Evolutionary conservation across 2,329 filamentous ascomycete species (phyloP).

Genomic region (Boeremia exigua): DNA sequence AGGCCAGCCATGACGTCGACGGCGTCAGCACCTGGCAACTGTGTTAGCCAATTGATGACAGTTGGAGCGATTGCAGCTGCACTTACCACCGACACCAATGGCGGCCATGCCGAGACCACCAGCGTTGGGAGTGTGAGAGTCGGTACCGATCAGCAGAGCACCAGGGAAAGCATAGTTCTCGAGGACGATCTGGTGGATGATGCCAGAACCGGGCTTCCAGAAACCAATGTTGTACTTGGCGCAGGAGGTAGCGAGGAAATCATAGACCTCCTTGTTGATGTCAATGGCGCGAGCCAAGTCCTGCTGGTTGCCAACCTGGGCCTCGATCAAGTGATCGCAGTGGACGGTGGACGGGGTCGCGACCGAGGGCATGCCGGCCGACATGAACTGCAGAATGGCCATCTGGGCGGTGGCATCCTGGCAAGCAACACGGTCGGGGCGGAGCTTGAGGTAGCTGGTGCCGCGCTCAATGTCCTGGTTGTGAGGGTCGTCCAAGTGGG

Average conservation of each 20-base stretch:
- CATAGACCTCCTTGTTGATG: conserved; percentile 99
- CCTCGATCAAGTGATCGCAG: conserved; percentile 99
- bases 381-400: conserved; percentile 99
- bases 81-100: conserved; percentile 82
- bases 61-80: neutral
- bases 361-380: conserved; percentile 92
- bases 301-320: conserved; percentile 89
- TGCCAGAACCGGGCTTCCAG: conserved; percentile 98
- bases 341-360: conserved; percentile 95
- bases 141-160: conserved; percentile 95
- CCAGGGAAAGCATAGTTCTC: conserved; percentile 99
- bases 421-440: conserved; percentile 96
- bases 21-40: conserved; percentile 75
- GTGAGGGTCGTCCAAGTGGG: conserved; percentile 95
- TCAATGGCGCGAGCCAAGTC: conserved; percentile 88
- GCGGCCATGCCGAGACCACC: conserved; percentile 94
- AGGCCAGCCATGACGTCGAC: conserved; percentile 98
- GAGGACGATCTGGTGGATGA: conserved; percentile 97
- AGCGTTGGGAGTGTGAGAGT: conserved; percentile 96
- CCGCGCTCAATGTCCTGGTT: conserved; percentile 96
- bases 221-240: conserved; percentile 99
- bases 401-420: conserved; percentile 99
- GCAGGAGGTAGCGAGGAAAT: conserved; percentile 91
- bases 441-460: conserved; percentile 92
- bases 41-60: conserved; percentile 1